phyloP scores from a whole-genome alignment of 345 rosid genomes.

The Camelina hispida region DNA sequence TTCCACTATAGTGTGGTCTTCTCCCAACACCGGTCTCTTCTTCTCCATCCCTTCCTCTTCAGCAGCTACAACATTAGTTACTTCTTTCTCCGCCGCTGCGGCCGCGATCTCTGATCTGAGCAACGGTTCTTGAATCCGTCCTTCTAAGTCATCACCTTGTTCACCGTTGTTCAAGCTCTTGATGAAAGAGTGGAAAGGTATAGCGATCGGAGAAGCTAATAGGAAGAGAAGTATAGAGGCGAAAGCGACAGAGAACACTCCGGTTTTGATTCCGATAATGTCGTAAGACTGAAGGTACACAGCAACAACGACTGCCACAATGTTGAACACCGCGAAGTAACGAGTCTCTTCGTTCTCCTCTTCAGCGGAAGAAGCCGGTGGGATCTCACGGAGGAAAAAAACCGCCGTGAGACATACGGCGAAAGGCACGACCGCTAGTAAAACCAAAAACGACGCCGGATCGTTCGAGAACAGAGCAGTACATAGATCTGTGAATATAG shows the following conservation, averaged over 20 bases:
- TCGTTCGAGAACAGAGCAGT: slow-evolving; percentile 73
- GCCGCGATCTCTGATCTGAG: slow-evolving; percentile 40
- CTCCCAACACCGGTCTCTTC: slow-evolving; percentile 68
- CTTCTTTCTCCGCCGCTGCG: slow-evolving; percentile 13
- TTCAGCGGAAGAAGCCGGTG: slow-evolving; percentile 51
- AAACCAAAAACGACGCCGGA: slow-evolving; percentile 65
- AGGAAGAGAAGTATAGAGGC: slow-evolving; percentile 56
- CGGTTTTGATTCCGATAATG: slow-evolving; percentile 52
- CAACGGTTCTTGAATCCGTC: slow-evolving; percentile 56
- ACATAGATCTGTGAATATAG: slow-evolving; percentile 89
- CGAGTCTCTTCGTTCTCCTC: slow-evolving; percentile 67
- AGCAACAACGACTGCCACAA: slow-evolving; percentile 74
- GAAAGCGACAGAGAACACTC: slow-evolving; percentile 50
- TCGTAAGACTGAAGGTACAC: slow-evolving; percentile 73
- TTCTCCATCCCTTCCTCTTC: slow-evolving; percentile 32
- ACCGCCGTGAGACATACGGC: slow-evolving; percentile 79
- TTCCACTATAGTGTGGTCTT: slow-evolving; percentile 82
- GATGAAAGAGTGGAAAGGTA: slow-evolving; percentile 59
- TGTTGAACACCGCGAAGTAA: slow-evolving; percentile 67
- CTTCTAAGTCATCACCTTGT: slow-evolving; percentile 46
- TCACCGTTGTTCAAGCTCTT: slow-evolving; percentile 46
- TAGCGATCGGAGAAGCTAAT: slow-evolving; percentile 64
- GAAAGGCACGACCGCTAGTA: slow-evolving; percentile 74
- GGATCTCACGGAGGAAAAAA: slow-evolving; percentile 84
- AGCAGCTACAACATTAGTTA: background rate